These are phyloP conservation scores for Rhododendron williamsianum DNA, from an alignment of 148 eudicot genomes.

Conservation along the genomic window DNA sequence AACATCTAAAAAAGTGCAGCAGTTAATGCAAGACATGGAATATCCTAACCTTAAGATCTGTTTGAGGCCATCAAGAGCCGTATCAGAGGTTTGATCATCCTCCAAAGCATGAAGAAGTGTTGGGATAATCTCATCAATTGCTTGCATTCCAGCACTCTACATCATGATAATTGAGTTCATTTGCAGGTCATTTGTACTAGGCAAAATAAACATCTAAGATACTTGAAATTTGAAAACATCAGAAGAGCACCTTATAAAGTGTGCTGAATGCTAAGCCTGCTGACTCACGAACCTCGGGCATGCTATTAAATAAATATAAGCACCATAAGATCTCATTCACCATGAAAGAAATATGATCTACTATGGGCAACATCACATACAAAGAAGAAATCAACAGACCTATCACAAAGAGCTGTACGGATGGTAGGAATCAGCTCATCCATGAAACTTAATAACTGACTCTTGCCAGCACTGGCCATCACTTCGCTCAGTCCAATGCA, in stretches of 20 bases:
- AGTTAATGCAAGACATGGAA: conserved; percentile 3
- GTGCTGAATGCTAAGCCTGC: conserved; percentile 96
- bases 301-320: conserved; percentile 34
- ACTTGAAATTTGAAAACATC: conserved; percentile 10
- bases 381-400: conserved; percentile 36
- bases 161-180: conserved; percentile 11
- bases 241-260: conserved; percentile 69
- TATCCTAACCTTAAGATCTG: conserved; percentile 75
- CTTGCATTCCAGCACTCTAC: conserved; percentile 99
- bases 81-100: conserved; percentile 82
- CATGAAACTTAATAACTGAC: conserved; percentile 82
- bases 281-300: conserved; percentile 85
- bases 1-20: neutral
- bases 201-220: neutral
- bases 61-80: conserved; percentile 97
- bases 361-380: neutral
- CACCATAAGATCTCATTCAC: neutral
- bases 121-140: conserved; percentile 97
- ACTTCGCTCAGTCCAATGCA: conserved; percentile 98
- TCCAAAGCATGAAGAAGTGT: conserved; percentile 96
- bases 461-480: conserved; percentile 95
- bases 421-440: conserved; percentile 92
- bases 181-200: neutral
- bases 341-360: neutral
- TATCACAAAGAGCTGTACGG: conserved; percentile 97